A percentile compares a stretch with the other conserved stretches of the same genome.
Conservation (phyloP, 106 monocot species). For the Dioscorea zingiberensis region DNA sequence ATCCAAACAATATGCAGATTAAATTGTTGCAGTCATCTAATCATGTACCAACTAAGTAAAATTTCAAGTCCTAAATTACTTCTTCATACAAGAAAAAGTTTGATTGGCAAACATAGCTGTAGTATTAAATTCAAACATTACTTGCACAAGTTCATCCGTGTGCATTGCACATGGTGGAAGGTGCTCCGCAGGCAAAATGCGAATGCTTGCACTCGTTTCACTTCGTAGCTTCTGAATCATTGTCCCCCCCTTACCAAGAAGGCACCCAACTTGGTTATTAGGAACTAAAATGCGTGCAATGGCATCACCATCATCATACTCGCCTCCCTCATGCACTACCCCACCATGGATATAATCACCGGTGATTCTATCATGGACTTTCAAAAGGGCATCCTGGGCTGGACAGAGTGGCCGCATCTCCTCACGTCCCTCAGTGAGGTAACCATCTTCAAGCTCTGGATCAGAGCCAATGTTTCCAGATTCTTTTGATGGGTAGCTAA, state of each 20-base stretch:
- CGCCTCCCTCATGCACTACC: conserved; percentile 26
- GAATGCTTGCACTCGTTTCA: conserved; percentile 60
- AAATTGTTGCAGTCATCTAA: too few relatives aligned
- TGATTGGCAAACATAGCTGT: background rate
- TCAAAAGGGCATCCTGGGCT: conserved; percentile 72
- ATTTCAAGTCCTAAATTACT: too few relatives aligned
- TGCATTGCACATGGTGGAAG: conserved; percentile 82
- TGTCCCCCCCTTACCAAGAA: conserved; percentile 74
- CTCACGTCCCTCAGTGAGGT: conserved; percentile 9
- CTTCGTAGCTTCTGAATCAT: conserved; percentile 56
- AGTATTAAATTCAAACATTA: background rate
- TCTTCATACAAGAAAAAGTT: background rate
- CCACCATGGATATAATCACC: conserved; percentile 49
- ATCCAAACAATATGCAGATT: too few relatives aligned
- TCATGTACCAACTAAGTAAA: too few relatives aligned
- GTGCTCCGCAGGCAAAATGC: conserved; percentile 44
- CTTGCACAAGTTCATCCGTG: conserved; percentile 65
- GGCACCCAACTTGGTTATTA: conserved; percentile 72
- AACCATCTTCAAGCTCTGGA: conserved; percentile 10
- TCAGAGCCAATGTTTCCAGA: conserved; percentile 5
- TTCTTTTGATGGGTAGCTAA: conserved; percentile 27
- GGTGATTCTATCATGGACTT: conserved; percentile 71
- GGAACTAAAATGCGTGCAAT: conserved; percentile 64
- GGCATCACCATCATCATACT: conserved; percentile 28
- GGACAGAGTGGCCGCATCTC: conserved; percentile 49